Conservation (phyloP, 352 stramenopile genomes). For the Phytophthora fragariaefolia region DNA sequence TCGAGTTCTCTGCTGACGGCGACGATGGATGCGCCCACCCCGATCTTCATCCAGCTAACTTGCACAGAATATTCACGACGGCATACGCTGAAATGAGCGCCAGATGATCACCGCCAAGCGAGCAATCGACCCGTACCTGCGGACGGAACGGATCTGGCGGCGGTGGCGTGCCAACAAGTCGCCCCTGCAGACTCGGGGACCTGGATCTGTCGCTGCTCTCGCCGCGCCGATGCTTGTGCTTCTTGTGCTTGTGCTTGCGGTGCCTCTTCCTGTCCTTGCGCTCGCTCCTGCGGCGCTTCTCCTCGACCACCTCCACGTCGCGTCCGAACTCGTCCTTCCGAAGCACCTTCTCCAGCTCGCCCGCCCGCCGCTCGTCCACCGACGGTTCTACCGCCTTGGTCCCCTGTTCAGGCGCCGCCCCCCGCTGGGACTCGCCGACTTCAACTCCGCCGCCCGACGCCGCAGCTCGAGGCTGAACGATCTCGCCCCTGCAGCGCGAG, state of each 20-base stretch:
- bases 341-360: conserved; percentile 34
- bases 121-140: conserved; percentile 40
- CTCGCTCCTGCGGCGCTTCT: conserved; percentile 19
- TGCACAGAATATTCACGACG: conserved; percentile 3
- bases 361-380: not conserved
- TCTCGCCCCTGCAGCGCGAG: conserved; percentile 42
- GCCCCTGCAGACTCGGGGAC: conserved; percentile 34
- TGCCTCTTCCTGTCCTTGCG: conserved; percentile 14
- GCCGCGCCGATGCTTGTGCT: conserved; percentile 28
- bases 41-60: conserved; percentile 58
- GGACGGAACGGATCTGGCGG: conserved; percentile 69
- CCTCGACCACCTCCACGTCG: conserved; percentile 49
- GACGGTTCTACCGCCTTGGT: no score
- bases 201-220: conserved; percentile 26
- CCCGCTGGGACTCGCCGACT: not conserved
- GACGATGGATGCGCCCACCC: conserved; percentile 7
- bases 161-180: conserved; percentile 49
- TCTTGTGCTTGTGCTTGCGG: conserved; percentile 34
- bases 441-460: not conserved
- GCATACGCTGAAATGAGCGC: conserved; percentile 1
- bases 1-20: not conserved
- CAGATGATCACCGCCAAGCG: not conserved
- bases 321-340: conserved; percentile 87
- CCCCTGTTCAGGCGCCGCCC: no score
- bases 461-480: conserved; percentile 22